Evolutionary conservation across 768 basidiomycete species (phyloP), one percentile per base, ranked within the genome.

Genomic region (Trametes cubensis): DNA sequence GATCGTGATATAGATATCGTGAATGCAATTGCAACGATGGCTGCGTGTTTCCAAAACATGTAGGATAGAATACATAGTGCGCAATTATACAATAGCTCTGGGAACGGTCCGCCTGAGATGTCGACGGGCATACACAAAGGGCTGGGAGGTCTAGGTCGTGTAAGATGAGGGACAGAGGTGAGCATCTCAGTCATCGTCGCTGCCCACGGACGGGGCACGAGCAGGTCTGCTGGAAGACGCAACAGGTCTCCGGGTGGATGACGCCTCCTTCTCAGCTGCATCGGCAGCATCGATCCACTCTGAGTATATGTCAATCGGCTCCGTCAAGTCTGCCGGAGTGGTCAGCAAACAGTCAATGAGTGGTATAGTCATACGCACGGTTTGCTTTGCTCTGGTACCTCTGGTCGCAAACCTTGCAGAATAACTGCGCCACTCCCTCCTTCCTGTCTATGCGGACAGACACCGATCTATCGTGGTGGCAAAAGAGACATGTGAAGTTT

Each of bases 251-350:
- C 85, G 83, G 38, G 77, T 72, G 25, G 77, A 70, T 4, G 80
- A 79, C 18, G 83, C 83, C 51, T 88, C 85, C 61, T 79, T 82
- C 71, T 92, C 88, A 38, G 90, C 91, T 10, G 89, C 87, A 72
- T 93, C 91, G 6, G 90, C 89, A 51, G 91, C 91, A 72, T 93
- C 91, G 64, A 94, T 92, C 92, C 92, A 94, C 71, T 92, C 90
- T 7, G 92, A 92, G 72, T 93, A 94, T 30, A 94, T 90, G 73
- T 94, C 92, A 59, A 94, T 86, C 17, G 92, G 85, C 67, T 94
- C 92, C 1, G 92, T 92, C 55, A 94, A 79, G 73, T 94, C 92
- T 95, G 71, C 54, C 62, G 51, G 28, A 34, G 18, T 60, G 42
- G 28, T 60, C 58, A 66, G 62, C 60, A 61, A 68, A 74, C 60